These are phyloP conservation scores for Lactarius psammicola DNA, from an alignment of 768 basidiomycete genomes.

Conservation along the genomic window DNA sequence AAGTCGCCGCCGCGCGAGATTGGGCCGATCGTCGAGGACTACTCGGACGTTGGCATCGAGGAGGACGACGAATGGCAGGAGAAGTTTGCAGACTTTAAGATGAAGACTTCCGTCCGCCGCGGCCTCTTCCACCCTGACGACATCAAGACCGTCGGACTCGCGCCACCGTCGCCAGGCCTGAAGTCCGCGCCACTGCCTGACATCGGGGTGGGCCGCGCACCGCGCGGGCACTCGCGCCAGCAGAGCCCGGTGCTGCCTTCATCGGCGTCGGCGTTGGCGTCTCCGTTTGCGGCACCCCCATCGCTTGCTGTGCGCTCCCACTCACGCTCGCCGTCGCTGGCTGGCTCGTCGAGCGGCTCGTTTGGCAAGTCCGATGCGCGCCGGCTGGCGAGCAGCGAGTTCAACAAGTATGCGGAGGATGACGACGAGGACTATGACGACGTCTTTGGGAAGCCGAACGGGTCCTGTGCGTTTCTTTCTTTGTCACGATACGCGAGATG, in stretches of 20 bases:
- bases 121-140: conserved; percentile 89
- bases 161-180: conserved; percentile 52
- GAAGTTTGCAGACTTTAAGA: conserved; percentile 85
- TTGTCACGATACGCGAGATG: neutral
- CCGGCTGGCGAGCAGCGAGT: conserved; percentile 57
- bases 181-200: conserved; percentile 65
- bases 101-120: conserved; percentile 68
- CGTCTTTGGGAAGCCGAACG: conserved; percentile 79
- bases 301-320: conserved; percentile 13
- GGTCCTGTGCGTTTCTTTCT: conserved; percentile 50
- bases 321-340: conserved; percentile 32
- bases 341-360: conserved; percentile 49
- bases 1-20: conserved; percentile 63
- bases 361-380: conserved; percentile 66
- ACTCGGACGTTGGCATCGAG: conserved; percentile 81
- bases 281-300: conserved; percentile 43
- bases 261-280: conserved; percentile 43
- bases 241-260: conserved; percentile 46
- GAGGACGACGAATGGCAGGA: conserved; percentile 69
- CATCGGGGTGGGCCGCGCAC: conserved; percentile 31
- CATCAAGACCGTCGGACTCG: conserved; percentile 71
- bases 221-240: conserved; percentile 53
- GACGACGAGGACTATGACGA: conserved; percentile 95
- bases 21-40: conserved; percentile 79
- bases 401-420: conserved; percentile 83